Evolutionary conservation across 257 asterid species (phyloP).

Genomic region (Nicotiana noctiflora): DNA sequence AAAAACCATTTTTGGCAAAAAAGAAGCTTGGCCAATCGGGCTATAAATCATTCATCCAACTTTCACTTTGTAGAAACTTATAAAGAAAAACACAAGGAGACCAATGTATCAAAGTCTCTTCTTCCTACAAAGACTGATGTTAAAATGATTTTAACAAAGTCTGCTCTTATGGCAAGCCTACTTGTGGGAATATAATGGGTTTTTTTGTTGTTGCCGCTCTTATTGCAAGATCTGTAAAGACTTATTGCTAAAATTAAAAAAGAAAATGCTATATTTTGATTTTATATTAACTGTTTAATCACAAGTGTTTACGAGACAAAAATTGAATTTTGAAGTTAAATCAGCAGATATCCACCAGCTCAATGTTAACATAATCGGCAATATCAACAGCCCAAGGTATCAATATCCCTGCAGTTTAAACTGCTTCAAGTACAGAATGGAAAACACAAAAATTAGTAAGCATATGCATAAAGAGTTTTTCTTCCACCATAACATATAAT

Average conservation of each 20-base stretch:
- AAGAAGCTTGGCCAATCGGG: too few relatives aligned
- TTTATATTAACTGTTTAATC: background rate
- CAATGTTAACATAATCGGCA: background rate
- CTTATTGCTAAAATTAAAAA: background rate
- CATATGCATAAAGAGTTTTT: background rate
- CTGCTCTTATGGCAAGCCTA: too few relatives aligned
- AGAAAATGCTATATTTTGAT: background rate
- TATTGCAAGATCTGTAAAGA: too few relatives aligned
- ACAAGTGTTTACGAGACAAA: background rate
- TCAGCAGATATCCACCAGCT: background rate
- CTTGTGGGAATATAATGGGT: too few relatives aligned
- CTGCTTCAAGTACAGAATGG: too few relatives aligned
- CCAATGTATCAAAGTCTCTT: background rate
- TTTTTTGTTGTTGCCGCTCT: too few relatives aligned
- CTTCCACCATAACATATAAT: background rate
- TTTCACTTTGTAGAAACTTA: background rate
- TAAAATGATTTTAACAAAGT: too few relatives aligned
- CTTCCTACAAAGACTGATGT: too few relatives aligned
- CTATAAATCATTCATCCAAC: background rate
- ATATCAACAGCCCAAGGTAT: background rate
- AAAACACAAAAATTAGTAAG: too few relatives aligned
- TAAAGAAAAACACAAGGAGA: background rate
- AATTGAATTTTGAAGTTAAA: background rate
- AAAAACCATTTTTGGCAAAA: too few relatives aligned
- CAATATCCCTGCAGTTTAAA: background rate